Base-by-base conservation (phyloP, 371 early-diverging fungal genomes). In the Cokeromyces recurvatus region DNA sequence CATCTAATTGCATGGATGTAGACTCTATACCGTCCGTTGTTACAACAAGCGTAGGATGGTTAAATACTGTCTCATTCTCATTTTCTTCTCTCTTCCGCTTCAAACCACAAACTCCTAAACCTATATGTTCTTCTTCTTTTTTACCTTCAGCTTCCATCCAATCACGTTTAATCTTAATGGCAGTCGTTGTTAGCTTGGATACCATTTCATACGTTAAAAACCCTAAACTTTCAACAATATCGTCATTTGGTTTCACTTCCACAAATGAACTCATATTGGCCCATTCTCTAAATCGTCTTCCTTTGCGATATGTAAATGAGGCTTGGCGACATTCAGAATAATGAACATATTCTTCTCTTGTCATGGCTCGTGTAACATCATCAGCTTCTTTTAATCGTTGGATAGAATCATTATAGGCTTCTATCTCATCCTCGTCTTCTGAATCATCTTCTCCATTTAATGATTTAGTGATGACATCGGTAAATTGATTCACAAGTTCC, bases 311-410 rank as follows among this genome's bases (percentile, higher is more conserved):
- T 0, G 95, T 95, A 52, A 99, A 99, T 0, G 94, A 92, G 1
- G 99, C 98, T 64, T 94, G 94, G 22, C 98, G 78, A 66, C 98
- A 98, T 64, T 98, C 98, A 16, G 97, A 89, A 62, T 94, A 99
- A 68, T 95, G 91, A 15, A 97, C 93, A 63, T 99, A 99, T 74
- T 99, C 97, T 27, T 97, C 97, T 53, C 93, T 83, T 22, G 95
- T 91, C 99, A 99, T 99, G 8, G 82, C 88, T 22, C 84, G 74
- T 9, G 99, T 99, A 4, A 95, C 77, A 47, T 89, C 87, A 54
- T 99, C 98, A 1, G 95, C 94, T 41, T 83, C 78, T 31, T 78
- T 68, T 24, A 89, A 55, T 20, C 90, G 75, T 54, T 87, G 86
- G 40, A 91, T 81, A 15, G 92, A 87, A 32, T 92, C 94, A 55